Conservation (phyloP, 768 basidiomycete genomes). For the Postia placenta region DNA sequence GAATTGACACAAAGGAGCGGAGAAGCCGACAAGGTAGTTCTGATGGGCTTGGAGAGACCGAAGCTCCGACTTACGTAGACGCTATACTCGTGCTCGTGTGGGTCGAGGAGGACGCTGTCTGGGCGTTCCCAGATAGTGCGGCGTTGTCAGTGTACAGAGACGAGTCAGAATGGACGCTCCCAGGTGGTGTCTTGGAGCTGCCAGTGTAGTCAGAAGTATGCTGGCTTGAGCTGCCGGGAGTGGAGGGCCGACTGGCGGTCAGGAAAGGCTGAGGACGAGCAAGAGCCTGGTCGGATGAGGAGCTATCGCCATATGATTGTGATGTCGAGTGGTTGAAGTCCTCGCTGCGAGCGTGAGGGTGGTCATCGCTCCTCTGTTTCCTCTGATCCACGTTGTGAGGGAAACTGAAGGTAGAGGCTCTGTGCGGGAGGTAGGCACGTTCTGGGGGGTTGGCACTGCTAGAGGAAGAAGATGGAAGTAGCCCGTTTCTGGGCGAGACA, state of each 20-base stretch:
- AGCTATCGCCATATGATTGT: slow-evolving; percentile 21
- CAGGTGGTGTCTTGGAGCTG: slow-evolving; percentile 40
- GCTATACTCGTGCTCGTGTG: slow-evolving; percentile 51
- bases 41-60: background rate
- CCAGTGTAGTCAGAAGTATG: slow-evolving; percentile 48
- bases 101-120: slow-evolving; percentile 44
- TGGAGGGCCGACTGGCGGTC: slow-evolving; percentile 53
- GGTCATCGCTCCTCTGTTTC: slow-evolving; percentile 29
- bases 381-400: slow-evolving; percentile 49
- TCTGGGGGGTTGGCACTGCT: slow-evolving; percentile 28
- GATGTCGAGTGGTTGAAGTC: slow-evolving; percentile 55
- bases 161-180: slow-evolving; percentile 38
- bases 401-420: slow-evolving; percentile 58
- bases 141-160: slow-evolving; percentile 55
- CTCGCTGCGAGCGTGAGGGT: slow-evolving; percentile 58
- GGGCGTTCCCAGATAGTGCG: slow-evolving; percentile 32
- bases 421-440: slow-evolving; percentile 49
- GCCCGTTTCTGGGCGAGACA: slow-evolving; percentile 14
- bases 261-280: slow-evolving; percentile 35
- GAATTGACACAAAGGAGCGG: slow-evolving; percentile 12
- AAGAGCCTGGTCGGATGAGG: slow-evolving; percentile 14
- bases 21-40: background rate
- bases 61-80: slow-evolving; percentile 47
- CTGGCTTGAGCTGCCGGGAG: slow-evolving; percentile 45
- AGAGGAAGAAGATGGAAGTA: slow-evolving; percentile 11